A percentile compares a stretch with the other conserved stretches of the same genome.
phyloP scores from a whole-genome alignment of 2,329 filamentous ascomycete species.

The Teratosphaeriaceae sp. region DNA sequence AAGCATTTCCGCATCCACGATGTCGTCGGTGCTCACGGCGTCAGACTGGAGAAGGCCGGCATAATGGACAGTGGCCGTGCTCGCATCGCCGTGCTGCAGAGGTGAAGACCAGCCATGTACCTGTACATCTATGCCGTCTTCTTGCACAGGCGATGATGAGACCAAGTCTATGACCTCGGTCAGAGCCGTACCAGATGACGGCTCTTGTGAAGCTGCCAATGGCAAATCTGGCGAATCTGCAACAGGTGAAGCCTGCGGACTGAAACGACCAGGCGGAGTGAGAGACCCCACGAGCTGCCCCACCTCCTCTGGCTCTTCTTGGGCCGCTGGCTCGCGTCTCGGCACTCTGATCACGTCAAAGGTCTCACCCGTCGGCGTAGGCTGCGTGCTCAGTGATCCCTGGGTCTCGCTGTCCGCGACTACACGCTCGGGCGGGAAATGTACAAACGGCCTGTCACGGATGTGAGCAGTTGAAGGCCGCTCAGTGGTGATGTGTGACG shows the following conservation, averaged over 20 bases:
- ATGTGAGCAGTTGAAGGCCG: neutral
- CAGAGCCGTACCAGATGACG: neutral
- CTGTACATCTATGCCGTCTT: neutral
- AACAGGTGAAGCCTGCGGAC: too few relatives aligned
- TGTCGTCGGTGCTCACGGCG: neutral
- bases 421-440: constrained; percentile 4
- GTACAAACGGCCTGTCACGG: neutral
- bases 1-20: neutral
- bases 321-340: neutral
- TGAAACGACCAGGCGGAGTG: too few relatives aligned
- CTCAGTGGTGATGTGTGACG: neutral
- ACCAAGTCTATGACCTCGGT: constrained; percentile 10
- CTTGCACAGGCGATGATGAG: constrained; percentile 8
- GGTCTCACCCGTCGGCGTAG: neutral
- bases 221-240: too few relatives aligned
- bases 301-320: neutral
- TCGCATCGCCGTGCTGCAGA: too few relatives aligned
- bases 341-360: neutral
- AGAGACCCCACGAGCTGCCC: neutral
- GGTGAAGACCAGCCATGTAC: too few relatives aligned
- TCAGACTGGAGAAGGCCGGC: too few relatives aligned
- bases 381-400: constrained; percentile 3
- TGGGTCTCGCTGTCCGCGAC: constrained; percentile 2
- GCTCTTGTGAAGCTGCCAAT: too few relatives aligned
- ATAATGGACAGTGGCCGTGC: too few relatives aligned